Conservation (phyloP, 306 rosid genomes). For the Geum urbanum region DNA sequence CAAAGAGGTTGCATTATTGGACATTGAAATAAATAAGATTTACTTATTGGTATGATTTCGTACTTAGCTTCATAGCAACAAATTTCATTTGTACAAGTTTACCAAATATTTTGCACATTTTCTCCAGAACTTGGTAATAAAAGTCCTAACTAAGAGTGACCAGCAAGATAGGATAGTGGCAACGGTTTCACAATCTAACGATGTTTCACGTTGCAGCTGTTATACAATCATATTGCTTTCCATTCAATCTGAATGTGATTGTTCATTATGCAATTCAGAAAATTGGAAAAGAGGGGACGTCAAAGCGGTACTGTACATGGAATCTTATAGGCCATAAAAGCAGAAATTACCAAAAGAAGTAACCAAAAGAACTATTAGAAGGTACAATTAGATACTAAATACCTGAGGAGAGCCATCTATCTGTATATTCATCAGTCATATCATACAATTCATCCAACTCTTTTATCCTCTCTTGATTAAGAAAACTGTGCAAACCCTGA, state of each 20-base stretch:
- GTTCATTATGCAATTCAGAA: background rate
- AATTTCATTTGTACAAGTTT: background rate
- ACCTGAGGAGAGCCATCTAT: constrained; percentile 94
- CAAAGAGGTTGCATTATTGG: background rate
- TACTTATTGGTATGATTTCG: background rate
- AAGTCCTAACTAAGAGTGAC: no score
- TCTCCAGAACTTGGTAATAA: no score
- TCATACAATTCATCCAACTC: constrained; percentile 71
- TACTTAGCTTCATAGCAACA: background rate
- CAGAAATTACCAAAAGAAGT: background rate
- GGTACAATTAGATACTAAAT: constrained; percentile 10
- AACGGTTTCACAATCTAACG: background rate
- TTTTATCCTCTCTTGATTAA: constrained; percentile 49
- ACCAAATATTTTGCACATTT: background rate
- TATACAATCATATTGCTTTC: constrained; percentile 11
- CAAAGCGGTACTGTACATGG: background rate
- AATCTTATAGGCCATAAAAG: background rate
- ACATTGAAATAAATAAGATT: background rate
- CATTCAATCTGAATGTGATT: background rate
- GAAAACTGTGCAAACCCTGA: constrained; percentile 72
- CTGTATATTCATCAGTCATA: constrained; percentile 76
- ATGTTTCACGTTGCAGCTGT: background rate
- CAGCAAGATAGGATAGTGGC: background rate
- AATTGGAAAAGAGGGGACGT: background rate
- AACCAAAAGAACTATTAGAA: constrained; percentile 3